Percentiles rank a stretch among this genome's conserved stretches.
These are phyloP conservation scores for Leptographium procerum DNA, from an alignment of 2,329 filamentous ascomycete genomes.

Conservation along the genomic window DNA sequence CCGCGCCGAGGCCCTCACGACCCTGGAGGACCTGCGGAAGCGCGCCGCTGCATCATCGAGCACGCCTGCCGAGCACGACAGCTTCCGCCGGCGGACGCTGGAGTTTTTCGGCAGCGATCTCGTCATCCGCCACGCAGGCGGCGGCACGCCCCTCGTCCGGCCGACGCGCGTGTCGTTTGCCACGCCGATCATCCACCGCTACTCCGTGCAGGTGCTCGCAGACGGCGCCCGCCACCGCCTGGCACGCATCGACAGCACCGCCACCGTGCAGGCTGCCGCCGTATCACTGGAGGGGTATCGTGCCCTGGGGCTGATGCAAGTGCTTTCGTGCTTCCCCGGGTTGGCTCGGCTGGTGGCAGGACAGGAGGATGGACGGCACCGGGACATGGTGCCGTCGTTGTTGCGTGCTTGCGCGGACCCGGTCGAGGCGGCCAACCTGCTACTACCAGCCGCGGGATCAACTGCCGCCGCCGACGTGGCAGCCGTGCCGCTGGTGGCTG, in stretches of 20 bases:
- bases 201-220: background rate
- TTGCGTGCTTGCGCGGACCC: background rate
- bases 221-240: background rate
- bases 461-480: background rate
- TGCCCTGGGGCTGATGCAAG: slow-evolving; percentile 1
- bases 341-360: background rate
- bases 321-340: slow-evolving; percentile 6
- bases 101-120: background rate
- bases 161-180: background rate
- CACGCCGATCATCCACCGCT: background rate
- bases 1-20: background rate
- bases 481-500: background rate
- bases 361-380: background rate
- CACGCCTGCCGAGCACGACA: background rate
- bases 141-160: background rate
- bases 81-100: background rate
- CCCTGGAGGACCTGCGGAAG: background rate
- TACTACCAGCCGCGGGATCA: slow-evolving; percentile 18
- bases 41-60: background rate
- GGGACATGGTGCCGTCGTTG: background rate
- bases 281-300: background rate
- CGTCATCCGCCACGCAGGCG: background rate
- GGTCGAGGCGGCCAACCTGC: slow-evolving; percentile 8
- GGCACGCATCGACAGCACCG: background rate
- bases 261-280: background rate